Percentiles rank a stretch among this genome's conserved stretches.
Conservation (phyloP, 331 rosid genomes). For the Spiraea crenata region DNA sequence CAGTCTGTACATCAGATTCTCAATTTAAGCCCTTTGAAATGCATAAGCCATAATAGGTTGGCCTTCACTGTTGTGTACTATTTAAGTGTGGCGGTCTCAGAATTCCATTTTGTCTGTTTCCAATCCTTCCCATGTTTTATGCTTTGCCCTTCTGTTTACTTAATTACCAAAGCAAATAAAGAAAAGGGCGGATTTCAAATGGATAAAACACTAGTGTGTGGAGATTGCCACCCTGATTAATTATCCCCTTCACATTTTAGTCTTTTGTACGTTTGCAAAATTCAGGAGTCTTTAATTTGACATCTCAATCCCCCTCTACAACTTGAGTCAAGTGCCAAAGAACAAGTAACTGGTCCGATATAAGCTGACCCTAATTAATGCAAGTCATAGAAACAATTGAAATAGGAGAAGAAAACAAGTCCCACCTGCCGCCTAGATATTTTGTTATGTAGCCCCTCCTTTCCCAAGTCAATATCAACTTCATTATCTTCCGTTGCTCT, state of each 20-base stretch:
- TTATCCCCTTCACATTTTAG: background rate
- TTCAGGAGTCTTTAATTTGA: background rate
- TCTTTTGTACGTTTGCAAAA: background rate
- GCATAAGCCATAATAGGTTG: background rate
- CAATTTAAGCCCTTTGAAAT: background rate
- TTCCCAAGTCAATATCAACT: conserved; percentile 81
- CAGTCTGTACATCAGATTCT: background rate
- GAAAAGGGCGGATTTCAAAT: background rate
- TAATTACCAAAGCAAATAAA: background rate
- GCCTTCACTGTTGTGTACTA: background rate
- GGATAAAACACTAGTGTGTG: background rate
- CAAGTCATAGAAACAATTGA: conserved; percentile 19
- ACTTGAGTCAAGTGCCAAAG: background rate
- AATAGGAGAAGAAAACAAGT: conserved; percentile 8
- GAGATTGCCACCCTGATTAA: background rate
- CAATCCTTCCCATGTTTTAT: background rate
- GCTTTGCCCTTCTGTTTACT: background rate
- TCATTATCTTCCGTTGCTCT: conserved; percentile 57
- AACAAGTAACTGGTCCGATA: background rate
- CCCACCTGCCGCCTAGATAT: conserved; percentile 85
- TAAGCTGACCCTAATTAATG: conserved; percentile 18
- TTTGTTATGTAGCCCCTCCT: conserved; percentile 61
- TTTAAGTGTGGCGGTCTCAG: background rate
- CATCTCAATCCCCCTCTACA: background rate
- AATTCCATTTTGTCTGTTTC: background rate